Evolutionary conservation across 164 flowering plant species (phyloP).

Genomic region (Protea cynaroides): DNA sequence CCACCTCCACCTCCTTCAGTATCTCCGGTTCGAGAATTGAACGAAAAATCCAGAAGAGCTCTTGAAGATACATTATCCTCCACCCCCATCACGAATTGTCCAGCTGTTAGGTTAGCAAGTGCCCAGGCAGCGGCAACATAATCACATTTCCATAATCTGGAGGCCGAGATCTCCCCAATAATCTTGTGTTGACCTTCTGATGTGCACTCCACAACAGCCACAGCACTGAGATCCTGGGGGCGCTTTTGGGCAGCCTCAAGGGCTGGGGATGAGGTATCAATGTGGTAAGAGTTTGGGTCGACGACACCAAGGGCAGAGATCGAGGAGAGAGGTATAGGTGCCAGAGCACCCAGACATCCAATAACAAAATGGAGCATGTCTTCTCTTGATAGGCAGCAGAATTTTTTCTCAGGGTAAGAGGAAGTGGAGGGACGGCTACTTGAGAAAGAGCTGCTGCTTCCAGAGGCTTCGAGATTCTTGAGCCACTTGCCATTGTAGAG

Average conservation of each 20-base stretch:
- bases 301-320: constrained; percentile 66
- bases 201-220: constrained; percentile 69
- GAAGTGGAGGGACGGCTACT: constrained; percentile 42
- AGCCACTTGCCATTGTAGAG: constrained; percentile 93
- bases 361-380: constrained; percentile 85
- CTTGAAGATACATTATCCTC: constrained; percentile 49
- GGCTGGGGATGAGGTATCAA: constrained; percentile 74
- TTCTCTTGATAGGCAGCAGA: constrained; percentile 89
- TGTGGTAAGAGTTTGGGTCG: constrained; percentile 41
- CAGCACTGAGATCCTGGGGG: constrained; percentile 66
- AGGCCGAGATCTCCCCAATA: constrained; percentile 88
- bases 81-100: constrained; percentile 96
- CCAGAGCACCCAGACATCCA: constrained; percentile 92
- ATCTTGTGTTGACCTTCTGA: constrained; percentile 52
- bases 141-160: constrained; percentile 86
- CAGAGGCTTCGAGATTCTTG: constrained; percentile 52
- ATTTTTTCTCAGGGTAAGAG: constrained; percentile 38
- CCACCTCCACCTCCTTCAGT: constrained; percentile 22
- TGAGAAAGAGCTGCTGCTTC: constrained; percentile 25
- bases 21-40: constrained; percentile 20
- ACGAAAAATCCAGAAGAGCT: constrained; percentile 30
- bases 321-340: constrained; percentile 88
- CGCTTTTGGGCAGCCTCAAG: constrained; percentile 37
- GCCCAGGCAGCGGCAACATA: constrained; percentile 93
- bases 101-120: constrained; percentile 84